Conservation (phyloP, 2,329 filamentous ascomycete genomes). For the Geosmithia flava region DNA sequence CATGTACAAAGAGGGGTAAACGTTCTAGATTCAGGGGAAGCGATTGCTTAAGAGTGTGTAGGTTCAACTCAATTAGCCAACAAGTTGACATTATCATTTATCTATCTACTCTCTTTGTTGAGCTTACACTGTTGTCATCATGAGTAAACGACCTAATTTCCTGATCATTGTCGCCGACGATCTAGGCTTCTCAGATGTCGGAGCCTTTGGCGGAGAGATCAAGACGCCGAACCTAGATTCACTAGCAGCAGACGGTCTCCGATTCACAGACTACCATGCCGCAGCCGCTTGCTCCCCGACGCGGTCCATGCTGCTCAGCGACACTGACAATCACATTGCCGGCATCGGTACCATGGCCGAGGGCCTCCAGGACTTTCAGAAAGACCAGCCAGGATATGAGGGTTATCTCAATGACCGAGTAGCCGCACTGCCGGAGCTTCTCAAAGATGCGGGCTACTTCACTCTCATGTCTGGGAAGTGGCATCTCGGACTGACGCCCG, state of each 20-base stretch:
- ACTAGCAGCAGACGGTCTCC: slow-evolving; percentile 28
- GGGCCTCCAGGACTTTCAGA: background rate
- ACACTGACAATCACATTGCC: slow-evolving; percentile 32
- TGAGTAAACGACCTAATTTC: slow-evolving; percentile 34
- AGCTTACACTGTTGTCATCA: background rate
- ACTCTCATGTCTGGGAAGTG: slow-evolving; percentile 47
- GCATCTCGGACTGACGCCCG: slow-evolving; percentile 25
- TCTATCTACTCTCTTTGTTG: too few species aligned
- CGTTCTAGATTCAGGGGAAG: too few species aligned
- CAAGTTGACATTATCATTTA: too few species aligned
- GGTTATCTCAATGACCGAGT: slow-evolving; percentile 44
- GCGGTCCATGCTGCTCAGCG: slow-evolving; percentile 35
- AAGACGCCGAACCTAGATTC: slow-evolving; percentile 46
- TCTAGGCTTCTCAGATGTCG: slow-evolving; percentile 47
- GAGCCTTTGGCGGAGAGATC: slow-evolving; percentile 48
- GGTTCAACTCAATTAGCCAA: too few species aligned
- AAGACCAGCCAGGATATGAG: slow-evolving; percentile 18
- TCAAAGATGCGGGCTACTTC: slow-evolving; percentile 42
- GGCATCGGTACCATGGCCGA: slow-evolving; percentile 17
- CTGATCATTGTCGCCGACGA: slow-evolving; percentile 47
- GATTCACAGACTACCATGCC: slow-evolving; percentile 51
- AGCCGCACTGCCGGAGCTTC: slow-evolving; percentile 37
- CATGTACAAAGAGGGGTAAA: too few species aligned
- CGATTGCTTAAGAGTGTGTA: too few species aligned
- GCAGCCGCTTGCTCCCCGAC: slow-evolving; percentile 51